Evolutionary conservation across 2,329 filamentous ascomycete genomes (phyloP).

Genomic region (Cytospora paraplurivora): DNA sequence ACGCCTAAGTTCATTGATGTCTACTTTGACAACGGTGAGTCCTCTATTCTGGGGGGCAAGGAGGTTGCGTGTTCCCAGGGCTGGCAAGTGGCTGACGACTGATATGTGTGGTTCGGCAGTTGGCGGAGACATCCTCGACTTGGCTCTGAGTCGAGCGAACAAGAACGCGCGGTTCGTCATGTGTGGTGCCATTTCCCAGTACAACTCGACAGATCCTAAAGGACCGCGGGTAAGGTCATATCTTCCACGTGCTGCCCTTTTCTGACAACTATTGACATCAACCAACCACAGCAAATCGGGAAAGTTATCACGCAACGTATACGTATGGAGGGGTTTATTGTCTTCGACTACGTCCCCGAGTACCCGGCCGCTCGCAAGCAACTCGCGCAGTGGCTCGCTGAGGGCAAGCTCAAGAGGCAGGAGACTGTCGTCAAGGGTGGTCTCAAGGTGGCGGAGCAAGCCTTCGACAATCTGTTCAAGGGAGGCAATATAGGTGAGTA

Average conservation of each 20-base stretch:
- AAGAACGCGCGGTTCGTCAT: slow-evolving; percentile 66
- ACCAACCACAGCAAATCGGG: slow-evolving; percentile 23
- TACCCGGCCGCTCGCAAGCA: slow-evolving; percentile 61
- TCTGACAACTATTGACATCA: background rate
- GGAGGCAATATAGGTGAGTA: slow-evolving; percentile 66
- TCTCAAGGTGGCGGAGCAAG: slow-evolving; percentile 62
- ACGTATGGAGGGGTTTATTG: slow-evolving; percentile 70
- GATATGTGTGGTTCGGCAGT: slow-evolving; percentile 40
- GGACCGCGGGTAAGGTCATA: slow-evolving; percentile 17
- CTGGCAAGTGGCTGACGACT: background rate
- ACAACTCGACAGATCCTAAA: slow-evolving; percentile 25
- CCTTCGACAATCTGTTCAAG: slow-evolving; percentile 64
- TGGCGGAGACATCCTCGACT: slow-evolving; percentile 70
- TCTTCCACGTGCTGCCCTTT: too few species aligned
- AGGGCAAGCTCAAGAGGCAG: slow-evolving; percentile 72
- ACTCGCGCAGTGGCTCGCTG: slow-evolving; percentile 65
- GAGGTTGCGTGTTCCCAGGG: background rate
- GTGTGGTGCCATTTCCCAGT: slow-evolving; percentile 53
- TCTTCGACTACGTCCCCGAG: slow-evolving; percentile 66
- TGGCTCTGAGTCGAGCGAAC: slow-evolving; percentile 64
- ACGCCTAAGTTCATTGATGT: slow-evolving; percentile 66
- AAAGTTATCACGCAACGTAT: slow-evolving; percentile 28
- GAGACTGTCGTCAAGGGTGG: slow-evolving; percentile 73
- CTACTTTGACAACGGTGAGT: slow-evolving; percentile 67
- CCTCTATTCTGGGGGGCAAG: background rate